Percentiles rank a stretch among this genome's conserved stretches.
phyloP scores from a whole-genome alignment of 1,284 basidiomycete species.

The Taiwanofungus camphoratus region DNA sequence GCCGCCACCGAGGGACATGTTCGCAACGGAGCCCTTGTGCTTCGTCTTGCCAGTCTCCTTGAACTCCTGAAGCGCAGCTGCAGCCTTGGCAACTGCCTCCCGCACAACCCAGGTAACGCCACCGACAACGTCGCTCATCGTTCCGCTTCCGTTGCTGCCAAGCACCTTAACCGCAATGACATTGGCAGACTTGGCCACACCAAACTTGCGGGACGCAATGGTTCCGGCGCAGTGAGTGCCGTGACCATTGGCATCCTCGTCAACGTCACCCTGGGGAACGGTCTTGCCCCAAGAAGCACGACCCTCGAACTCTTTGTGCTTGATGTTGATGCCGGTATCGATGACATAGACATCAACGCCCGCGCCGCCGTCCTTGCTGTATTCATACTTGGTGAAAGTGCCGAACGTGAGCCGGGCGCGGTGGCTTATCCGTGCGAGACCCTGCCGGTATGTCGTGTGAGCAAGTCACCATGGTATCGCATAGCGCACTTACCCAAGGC shows the following conservation, averaged over 20 bases:
- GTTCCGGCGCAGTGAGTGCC: slow-evolving; percentile 39
- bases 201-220: slow-evolving; percentile 51
- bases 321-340: slow-evolving; percentile 86
- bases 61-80: slow-evolving; percentile 58
- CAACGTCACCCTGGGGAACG: slow-evolving; percentile 48
- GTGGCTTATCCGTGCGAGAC: slow-evolving; percentile 95
- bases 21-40: slow-evolving; percentile 90
- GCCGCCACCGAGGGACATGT: slow-evolving; percentile 97
- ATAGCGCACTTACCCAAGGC: slow-evolving; percentile 74
- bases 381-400: slow-evolving; percentile 87
- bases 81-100: slow-evolving; percentile 52
- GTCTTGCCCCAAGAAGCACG: slow-evolving; percentile 36
- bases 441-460: slow-evolving; percentile 38
- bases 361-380: slow-evolving; percentile 72
- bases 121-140: slow-evolving; percentile 90
- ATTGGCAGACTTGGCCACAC: slow-evolving; percentile 92
- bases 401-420: slow-evolving; percentile 70
- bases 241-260: slow-evolving; percentile 36
- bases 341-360: slow-evolving; percentile 75
- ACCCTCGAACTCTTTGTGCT: slow-evolving; percentile 80
- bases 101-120: slow-evolving; percentile 85
- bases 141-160: slow-evolving; percentile 89
- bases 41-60: slow-evolving; percentile 39
- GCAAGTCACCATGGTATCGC: background rate
- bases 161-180: slow-evolving; percentile 98